phyloP scores from a whole-genome alignment of 2,329 filamentous ascomycete genomes.

The Albifimbria verrucaria region DNA sequence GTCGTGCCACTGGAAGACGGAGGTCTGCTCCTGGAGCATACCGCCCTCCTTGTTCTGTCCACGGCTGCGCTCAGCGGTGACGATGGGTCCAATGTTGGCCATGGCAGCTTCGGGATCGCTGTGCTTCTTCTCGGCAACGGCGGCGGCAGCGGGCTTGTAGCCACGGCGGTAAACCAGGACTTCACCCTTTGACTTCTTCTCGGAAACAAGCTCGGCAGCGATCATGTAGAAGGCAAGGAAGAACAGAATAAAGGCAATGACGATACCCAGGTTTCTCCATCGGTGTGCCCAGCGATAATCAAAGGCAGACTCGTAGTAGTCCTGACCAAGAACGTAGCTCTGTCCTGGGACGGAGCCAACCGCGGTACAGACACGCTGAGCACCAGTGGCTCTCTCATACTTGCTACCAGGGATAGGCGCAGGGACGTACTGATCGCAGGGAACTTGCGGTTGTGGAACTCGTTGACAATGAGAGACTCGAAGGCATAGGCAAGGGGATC shows the following conservation, averaged over 20 bases:
- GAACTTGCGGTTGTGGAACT: constrained; percentile 45
- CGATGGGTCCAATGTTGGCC: constrained; percentile 45
- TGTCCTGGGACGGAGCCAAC: constrained; percentile 44
- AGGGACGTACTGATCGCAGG: constrained; percentile 21
- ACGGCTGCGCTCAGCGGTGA: constrained; percentile 40
- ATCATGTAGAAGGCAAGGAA: constrained; percentile 61
- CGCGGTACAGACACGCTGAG: constrained; percentile 40
- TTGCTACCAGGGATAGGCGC: constrained; percentile 6
- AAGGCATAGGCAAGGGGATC: constrained; percentile 64
- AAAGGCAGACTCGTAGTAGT: constrained; percentile 41
- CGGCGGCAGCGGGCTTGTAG: constrained; percentile 55
- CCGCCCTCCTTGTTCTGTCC: constrained; percentile 34
- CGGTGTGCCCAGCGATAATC: constrained; percentile 55
- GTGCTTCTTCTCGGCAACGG: constrained; percentile 58
- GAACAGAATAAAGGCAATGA: constrained; percentile 62
- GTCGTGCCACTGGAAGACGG: constrained; percentile 78
- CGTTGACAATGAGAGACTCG: constrained; percentile 62
- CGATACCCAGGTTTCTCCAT: constrained; percentile 71
- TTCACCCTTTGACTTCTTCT: constrained; percentile 71
- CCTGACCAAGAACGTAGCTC: constrained; percentile 40
- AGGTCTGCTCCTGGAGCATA: constrained; percentile 53
- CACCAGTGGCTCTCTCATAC: constrained; percentile 20
- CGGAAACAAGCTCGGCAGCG: constrained; percentile 63
- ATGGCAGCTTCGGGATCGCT: constrained; percentile 55
- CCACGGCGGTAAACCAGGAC: constrained; percentile 72